Evolutionary conservation across 139 green algal genomes (phyloP).

Genomic region (Dunaliella sp.): DNA sequence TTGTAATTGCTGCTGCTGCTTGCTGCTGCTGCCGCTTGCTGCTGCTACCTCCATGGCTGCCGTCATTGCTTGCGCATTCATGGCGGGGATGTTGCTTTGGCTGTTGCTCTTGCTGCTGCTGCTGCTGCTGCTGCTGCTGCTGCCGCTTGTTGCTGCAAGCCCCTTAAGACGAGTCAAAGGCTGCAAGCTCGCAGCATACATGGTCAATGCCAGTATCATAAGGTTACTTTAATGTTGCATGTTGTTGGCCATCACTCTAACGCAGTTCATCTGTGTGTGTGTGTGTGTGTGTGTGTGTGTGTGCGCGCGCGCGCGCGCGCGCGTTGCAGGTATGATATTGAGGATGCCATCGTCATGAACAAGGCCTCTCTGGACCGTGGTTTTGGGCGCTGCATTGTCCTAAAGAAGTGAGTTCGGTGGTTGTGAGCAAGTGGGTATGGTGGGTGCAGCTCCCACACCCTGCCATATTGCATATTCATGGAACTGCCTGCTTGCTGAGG

Average conservation of each 20-base stretch:
- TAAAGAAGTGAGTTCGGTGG: constrained; percentile 75
- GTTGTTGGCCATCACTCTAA: too few relatives aligned
- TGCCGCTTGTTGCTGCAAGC: too few relatives aligned
- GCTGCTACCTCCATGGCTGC: neutral
- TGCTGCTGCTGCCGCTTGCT: neutral
- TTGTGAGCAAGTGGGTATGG: too few relatives aligned
- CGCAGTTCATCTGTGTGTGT: too few relatives aligned
- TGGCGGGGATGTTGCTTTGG: neutral
- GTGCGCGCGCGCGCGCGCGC: neutral
- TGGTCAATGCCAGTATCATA: neutral
- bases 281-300: neutral
- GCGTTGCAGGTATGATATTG: constrained; percentile 85
- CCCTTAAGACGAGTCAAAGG: too few relatives aligned
- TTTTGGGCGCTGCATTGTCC: constrained; percentile 96
- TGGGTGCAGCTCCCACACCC: too few relatives aligned
- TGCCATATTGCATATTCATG: too few relatives aligned
- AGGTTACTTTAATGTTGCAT: too few relatives aligned
- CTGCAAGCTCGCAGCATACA: neutral
- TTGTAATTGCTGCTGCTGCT: too few relatives aligned
- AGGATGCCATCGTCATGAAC: constrained; percentile 99
- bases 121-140: too few relatives aligned
- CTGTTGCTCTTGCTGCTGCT: neutral
- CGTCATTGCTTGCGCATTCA: neutral
- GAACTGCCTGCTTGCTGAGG: too few relatives aligned
- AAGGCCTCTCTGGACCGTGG: constrained; percentile 90